Base-by-base conservation (phyloP, 2,329 filamentous ascomycete species). In the Diaporthe longicolla region DNA sequence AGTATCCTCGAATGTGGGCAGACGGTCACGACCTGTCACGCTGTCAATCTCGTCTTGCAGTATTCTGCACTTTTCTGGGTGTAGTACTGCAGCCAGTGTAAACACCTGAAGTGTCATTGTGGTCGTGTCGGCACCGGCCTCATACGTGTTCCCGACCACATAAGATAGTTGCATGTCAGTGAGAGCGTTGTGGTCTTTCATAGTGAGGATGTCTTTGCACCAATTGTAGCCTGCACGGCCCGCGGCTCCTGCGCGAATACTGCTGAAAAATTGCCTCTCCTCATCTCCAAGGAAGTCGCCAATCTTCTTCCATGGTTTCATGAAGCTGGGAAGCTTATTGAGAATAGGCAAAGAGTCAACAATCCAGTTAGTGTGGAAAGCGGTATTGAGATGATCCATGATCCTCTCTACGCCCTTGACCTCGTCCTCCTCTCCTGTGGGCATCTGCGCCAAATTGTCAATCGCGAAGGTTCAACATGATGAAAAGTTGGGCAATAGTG, bases 271-370 rank as follows among this genome's bases (percentile, higher is more conserved):
- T 0, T 76, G 79, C 24, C 82, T 83, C 74, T 89, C 87, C 4
- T 80, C 79, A 43, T 35, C 82, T 77, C 72, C 82, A 84, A 0
- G 84, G 86, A 40, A 84, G 80, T 61, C 61, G 13, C 43, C 61
- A 21, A 65, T 35, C 19, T 71, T 52, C 55, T 71, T 61, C 29
- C 80, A 77, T 0, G 86, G 85, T 19, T 85, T 74, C 32, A 85
- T 32, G 21, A 81, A 82, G 11, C 86, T 83, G 1, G 87, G 87
- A 4, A 90, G 80, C 1, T 76, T 72, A 24, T 85, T 82, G 0
- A 89, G 76, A 1, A 85, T 72, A 0, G 87, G 87, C 70, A 84
- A 88, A 21, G 84, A 79, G 74, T 89, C 86, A n/a, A 65, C 61
- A 3, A 50, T 50, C 61, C 9, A 88, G 78, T 2, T 59, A 13